A percentile compares a stretch with the other conserved stretches of the same genome.
Evolutionary conservation across 257 asterid genomes (phyloP).

Genomic region (Scutellaria baicalensis): DNA sequence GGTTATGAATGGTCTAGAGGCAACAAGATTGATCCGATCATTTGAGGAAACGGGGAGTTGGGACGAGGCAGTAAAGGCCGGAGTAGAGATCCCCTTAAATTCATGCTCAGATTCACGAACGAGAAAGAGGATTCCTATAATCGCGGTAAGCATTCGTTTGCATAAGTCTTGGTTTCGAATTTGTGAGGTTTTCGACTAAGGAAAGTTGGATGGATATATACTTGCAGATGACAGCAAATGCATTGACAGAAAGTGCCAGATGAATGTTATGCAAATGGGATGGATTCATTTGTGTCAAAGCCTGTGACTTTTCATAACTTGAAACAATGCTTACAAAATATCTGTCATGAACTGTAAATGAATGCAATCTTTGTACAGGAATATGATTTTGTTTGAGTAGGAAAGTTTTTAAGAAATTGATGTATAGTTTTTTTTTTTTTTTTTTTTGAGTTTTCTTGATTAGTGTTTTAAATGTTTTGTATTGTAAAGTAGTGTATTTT

Average conservation of each 20-base stretch:
- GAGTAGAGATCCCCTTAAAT: constrained; percentile 37
- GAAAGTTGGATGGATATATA: background rate
- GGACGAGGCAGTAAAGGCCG: constrained; percentile 75
- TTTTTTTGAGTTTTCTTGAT: background rate
- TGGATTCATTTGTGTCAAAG: constrained; percentile 91
- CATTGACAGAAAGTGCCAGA: constrained; percentile 83
- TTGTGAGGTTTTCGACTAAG: too few relatives aligned
- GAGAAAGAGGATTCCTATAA: constrained; percentile 49
- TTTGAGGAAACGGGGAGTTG: constrained; percentile 82
- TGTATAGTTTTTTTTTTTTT: constrained; percentile 4
- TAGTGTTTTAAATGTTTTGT: constrained; percentile 17
- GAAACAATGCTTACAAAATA: constrained; percentile 63
- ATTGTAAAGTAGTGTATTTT: constrained; percentile 4
- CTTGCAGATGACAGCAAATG: constrained; percentile 90
- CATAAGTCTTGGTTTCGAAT: background rate
- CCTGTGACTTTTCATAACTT: constrained; percentile 68
- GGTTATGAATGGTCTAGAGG: constrained; percentile 86
- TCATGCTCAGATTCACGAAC: background rate
- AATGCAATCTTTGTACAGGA: constrained; percentile 42
- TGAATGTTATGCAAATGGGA: constrained; percentile 84
- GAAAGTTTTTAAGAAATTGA: constrained; percentile 51
- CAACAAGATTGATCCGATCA: constrained; percentile 72
- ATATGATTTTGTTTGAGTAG: constrained; percentile 34
- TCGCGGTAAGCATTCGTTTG: constrained; percentile 55
- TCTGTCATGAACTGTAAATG: constrained; percentile 41